phyloP scores from a whole-genome alignment of 2,329 filamentous ascomycete species.

The Trichoderma semiorbis region DNA sequence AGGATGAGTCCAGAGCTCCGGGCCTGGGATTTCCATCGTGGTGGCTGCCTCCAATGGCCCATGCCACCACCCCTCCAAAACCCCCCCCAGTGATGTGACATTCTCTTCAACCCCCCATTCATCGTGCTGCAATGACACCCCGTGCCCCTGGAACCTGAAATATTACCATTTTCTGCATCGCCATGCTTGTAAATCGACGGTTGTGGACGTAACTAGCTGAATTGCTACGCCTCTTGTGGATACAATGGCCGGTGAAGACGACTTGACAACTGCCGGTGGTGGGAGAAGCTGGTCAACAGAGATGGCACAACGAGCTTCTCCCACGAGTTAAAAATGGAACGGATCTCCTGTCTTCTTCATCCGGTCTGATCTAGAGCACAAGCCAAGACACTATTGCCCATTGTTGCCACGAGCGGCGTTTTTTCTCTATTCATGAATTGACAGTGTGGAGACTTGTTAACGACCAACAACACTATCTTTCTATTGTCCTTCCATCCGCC shows the following conservation, averaged over 20 bases:
- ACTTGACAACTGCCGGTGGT: not conserved
- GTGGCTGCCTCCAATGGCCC: not conserved
- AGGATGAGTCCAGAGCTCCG: not conserved
- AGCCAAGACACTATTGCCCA: not conserved
- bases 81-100: not conserved
- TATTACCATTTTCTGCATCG: not conserved
- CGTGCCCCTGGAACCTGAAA: not conserved
- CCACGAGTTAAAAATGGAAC: not conserved
- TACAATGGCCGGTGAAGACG: not conserved
- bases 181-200: not conserved
- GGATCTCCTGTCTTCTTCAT: not conserved
- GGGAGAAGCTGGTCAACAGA: not conserved
- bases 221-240: not conserved
- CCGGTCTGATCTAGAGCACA: not conserved
- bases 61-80: not conserved
- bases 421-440: not conserved
- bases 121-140: not conserved
- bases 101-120: not conserved
- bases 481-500: constrained; percentile 1
- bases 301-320: not conserved
- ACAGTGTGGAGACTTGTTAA: not conserved
- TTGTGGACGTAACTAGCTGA: not conserved
- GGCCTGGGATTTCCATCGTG: not conserved
- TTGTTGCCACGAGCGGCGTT: not conserved
- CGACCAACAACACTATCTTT: not conserved